Base-by-base conservation (phyloP, 768 basidiomycete genomes). In the Russula vinacea region DNA sequence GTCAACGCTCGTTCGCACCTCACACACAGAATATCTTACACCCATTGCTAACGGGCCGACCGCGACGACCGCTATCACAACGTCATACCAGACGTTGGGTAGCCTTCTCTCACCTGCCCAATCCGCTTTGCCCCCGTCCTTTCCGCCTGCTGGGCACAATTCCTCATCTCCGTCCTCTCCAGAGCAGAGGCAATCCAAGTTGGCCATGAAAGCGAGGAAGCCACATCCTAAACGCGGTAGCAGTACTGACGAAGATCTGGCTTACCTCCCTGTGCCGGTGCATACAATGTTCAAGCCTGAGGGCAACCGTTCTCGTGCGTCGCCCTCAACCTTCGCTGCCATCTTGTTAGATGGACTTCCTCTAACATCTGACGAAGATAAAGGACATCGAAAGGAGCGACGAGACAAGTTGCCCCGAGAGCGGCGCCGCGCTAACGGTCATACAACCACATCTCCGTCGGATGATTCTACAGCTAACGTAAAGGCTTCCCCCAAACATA, bases 41-140 rank as follows among this genome's bases (percentile, higher is more conserved):
- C 90, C 90, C 2, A 89, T 88, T 51, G 88, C 87, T n/a, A 92
- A 92, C 70, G 89, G 90, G 0, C 76, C 87, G 3, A 85, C 88
- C n/a, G 90, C 84, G 14, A 92, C 90, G 0, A 90, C 89, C 17
- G 90, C 90, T 2, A 92, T 92, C 70, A 92, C 90, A 0, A 91
- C 90, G 2, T 85, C 87, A 0, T 90, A 90, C 66, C 89, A 90
- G 64, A 84, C 86, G 8, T 77, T 90, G 33, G 82, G 82, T 71
- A 86, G 83, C 68, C 78, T 91, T 9, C 84, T 75, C 7, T 70
- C 72, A 5, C 66, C 65, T 11, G 55, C 70, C 24, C 68, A 65
- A 16, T 66, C 70, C 40, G 69, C 64, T 17, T 62, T 71, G 8
- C 72, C 72, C 1, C 71, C 73, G 7, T 69, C 72, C 3, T 67